Base-by-base conservation (phyloP, 2,329 filamentous ascomycete species). In the Lachnellula occidentalis region DNA sequence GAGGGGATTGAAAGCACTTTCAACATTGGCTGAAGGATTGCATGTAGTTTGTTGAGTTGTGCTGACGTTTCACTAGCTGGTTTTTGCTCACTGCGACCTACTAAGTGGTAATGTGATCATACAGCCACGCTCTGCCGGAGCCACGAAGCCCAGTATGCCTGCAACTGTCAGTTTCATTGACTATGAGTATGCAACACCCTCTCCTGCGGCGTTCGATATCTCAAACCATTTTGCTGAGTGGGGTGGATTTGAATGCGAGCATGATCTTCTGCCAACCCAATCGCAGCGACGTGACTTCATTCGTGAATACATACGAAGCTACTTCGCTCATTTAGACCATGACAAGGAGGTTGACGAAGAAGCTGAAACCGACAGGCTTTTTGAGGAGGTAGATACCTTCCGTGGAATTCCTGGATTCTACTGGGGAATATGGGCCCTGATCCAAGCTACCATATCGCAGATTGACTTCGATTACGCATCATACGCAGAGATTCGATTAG, bases 161-260 rank as follows among this genome's bases (percentile, higher is more conserved):
- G 76, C 80, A 48, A 78, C 73, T 2, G 86, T 92, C 53, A 82
- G 82, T 67, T 97, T 99, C 73, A 99, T 99, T 70, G 94, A 99
- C 74, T 99, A 97, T 76, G 94, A 99, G 72, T 99, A 99, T 72
- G 91, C 92, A 14, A 94, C 90, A 4, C 92, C 94, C 2, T 92
- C 92, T 1, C 92, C 92, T 1, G 91, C 92, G 4, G 92, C 92
- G 2, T 99, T 99, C 72, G 94, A 99, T 70, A 85, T 99, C 64
- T 87, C 92, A 49, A 99, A 99, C 74, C 94, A 99, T 76, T 96
- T 99, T 69, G 91, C 94, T 47, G 94, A 99, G 74, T 99, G 94
- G 92, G 92, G 87, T 57, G 94, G 94, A 54, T 96, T 96, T 67
- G 90, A 95, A 65, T 99, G 94, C 76, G 91, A 97, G 72, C 92